Conservation (phyloP, 2,329 filamentous ascomycete species). For the Fusarium bulbicola region DNA sequence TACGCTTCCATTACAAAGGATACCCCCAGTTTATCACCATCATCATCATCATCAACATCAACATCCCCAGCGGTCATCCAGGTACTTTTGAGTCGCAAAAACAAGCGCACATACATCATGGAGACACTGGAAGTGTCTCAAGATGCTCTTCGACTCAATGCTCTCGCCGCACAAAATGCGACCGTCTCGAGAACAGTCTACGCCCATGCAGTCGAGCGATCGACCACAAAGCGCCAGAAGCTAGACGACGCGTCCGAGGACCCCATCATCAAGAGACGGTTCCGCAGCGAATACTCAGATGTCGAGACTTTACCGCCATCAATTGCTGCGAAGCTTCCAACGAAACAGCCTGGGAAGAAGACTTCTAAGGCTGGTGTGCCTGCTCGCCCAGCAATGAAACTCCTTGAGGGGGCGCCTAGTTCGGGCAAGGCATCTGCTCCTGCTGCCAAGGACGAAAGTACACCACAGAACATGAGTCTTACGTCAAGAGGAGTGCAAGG, state of each 20-base stretch:
- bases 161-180: slow-evolving; percentile 49
- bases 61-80: slow-evolving; percentile 31
- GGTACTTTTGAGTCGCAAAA: slow-evolving; percentile 5
- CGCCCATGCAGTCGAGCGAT: slow-evolving; percentile 38
- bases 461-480: slow-evolving; percentile 46
- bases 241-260: slow-evolving; percentile 48
- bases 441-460: slow-evolving; percentile 21
- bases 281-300: slow-evolving; percentile 78
- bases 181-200: slow-evolving; percentile 47
- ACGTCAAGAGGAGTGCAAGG: slow-evolving; percentile 43
- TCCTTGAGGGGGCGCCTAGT: slow-evolving; percentile 49
- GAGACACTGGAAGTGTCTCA: slow-evolving; percentile 47
- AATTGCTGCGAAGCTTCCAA: slow-evolving; percentile 81
- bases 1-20: slow-evolving; percentile 30
- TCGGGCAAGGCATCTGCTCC: slow-evolving; percentile 48
- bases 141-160: slow-evolving; percentile 47
- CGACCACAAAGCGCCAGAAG: slow-evolving; percentile 51
- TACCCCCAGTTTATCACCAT: slow-evolving; percentile 1
- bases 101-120: slow-evolving; percentile 39
- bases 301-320: slow-evolving; percentile 80
- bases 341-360: slow-evolving; percentile 47
- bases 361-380: slow-evolving; percentile 59
- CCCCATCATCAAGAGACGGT: slow-evolving; percentile 56
- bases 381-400: slow-evolving; percentile 46
- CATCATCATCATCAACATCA: background rate